Conservation (phyloP, 495 filamentous ascomycete species). For the Parathielavia hyrcaniae region DNA sequence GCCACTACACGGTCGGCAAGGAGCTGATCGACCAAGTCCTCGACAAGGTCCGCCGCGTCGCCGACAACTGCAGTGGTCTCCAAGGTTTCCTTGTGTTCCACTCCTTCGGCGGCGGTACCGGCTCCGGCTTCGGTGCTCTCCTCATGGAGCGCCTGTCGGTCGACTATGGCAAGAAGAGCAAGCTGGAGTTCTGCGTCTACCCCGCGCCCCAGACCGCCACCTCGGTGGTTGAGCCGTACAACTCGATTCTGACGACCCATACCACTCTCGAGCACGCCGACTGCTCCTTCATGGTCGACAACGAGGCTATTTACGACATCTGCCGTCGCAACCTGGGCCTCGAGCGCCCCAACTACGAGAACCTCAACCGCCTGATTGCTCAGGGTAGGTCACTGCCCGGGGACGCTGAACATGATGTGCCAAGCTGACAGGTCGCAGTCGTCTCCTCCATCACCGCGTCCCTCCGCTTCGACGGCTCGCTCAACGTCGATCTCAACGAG, state of each 20-base stretch:
- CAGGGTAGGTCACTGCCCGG: constrained; percentile 54
- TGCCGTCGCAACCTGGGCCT: constrained; percentile 96
- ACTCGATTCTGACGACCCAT: constrained; percentile 97
- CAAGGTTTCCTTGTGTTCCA: constrained; percentile 99
- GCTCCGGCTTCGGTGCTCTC: constrained; percentile 95
- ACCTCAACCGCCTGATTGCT: constrained; percentile 96
- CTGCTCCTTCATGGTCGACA: constrained; percentile 99
- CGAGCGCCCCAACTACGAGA: constrained; percentile 93
- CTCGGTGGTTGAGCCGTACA: constrained; percentile 98
- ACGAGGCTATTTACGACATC: constrained; percentile 99
- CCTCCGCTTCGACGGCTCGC: constrained; percentile 95
- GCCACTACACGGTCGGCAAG: constrained; percentile 98
- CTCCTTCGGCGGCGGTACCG: constrained; percentile 98
- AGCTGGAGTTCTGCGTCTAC: constrained; percentile 99
- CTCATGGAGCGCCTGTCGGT: constrained; percentile 96
- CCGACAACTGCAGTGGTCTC: constrained; percentile 94
- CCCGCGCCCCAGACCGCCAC: constrained; percentile 94
- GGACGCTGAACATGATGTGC: background rate
- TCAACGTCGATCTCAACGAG: constrained; percentile 98
- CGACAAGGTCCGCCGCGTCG: constrained; percentile 91
- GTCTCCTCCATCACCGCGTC: constrained; percentile 98
- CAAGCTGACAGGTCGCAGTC: constrained; percentile 47
- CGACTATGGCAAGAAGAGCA: constrained; percentile 99
- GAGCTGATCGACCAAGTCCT: constrained; percentile 96
- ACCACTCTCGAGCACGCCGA: constrained; percentile 98